A percentile compares a stretch with the other conserved stretches of the same genome.
Evolutionary conservation across 352 stramenopile genomes (phyloP).

Genomic region (Phytopythium aichiense): DNA sequence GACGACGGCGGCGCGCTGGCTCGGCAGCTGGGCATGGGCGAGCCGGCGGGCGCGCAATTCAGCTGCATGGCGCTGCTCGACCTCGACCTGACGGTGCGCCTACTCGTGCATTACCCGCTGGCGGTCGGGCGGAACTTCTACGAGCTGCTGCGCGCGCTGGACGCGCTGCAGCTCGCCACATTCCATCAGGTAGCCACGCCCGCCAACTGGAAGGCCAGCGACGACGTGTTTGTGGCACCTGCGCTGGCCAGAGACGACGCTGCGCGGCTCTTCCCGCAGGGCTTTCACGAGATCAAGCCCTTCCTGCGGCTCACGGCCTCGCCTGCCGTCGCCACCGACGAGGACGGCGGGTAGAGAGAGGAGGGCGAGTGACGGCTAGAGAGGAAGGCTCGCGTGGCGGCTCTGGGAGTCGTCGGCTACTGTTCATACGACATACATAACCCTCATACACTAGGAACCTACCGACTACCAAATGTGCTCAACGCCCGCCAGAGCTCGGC

Average conservation of each 20-base stretch:
- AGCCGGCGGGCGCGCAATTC: slow-evolving; percentile 52
- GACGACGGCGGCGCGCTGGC: slow-evolving; percentile 52
- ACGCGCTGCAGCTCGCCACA: slow-evolving; percentile 65
- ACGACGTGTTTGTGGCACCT: slow-evolving; percentile 83
- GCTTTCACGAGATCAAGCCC: slow-evolving; percentile 79
- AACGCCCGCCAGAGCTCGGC: background rate
- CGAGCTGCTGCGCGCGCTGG: slow-evolving; percentile 64
- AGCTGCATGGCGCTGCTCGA: slow-evolving; percentile 68
- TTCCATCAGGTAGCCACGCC: slow-evolving; percentile 79
- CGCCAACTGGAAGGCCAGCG: slow-evolving; percentile 84
- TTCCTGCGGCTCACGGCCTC: slow-evolving; percentile 76
- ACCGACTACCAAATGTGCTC: background rate
- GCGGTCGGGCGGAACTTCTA: slow-evolving; percentile 77
- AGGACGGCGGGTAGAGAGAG: background rate
- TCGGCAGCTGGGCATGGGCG: slow-evolving; percentile 31
- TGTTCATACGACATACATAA: background rate
- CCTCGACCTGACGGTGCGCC: slow-evolving; percentile 63
- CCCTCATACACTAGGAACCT: slow-evolving; percentile 1
- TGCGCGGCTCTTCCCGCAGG: slow-evolving; percentile 76
- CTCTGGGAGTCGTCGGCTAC: background rate
- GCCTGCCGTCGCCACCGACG: slow-evolving; percentile 51
- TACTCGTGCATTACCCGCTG: slow-evolving; percentile 64
- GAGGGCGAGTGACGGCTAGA: too few relatives aligned
- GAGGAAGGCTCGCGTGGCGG: too few relatives aligned
- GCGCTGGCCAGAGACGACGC: slow-evolving; percentile 54